These are phyloP conservation scores for Pleurotus salmoneostramineus DNA, from an alignment of 768 basidiomycete species.

Conservation along the genomic window DNA sequence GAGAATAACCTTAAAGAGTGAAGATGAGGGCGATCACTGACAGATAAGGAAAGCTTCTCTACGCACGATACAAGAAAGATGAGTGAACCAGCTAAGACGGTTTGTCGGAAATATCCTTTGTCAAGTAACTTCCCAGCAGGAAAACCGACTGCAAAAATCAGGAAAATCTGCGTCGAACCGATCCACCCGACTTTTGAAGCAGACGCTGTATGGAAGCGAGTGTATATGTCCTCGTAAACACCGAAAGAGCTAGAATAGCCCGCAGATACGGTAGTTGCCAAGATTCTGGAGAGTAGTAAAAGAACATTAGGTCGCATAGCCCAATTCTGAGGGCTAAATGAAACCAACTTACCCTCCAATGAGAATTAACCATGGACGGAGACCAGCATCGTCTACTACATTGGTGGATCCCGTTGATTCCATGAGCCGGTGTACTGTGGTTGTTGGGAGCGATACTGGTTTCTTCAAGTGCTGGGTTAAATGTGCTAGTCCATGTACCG, in stretches of 20 bases:
- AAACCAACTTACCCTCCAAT: neutral
- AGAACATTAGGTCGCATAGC: too few species aligned
- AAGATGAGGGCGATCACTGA: neutral
- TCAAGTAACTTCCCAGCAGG: neutral
- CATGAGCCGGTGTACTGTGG: too few species aligned
- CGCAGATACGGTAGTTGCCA: neutral
- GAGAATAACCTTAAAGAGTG: neutral
- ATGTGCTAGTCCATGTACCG: too few species aligned
- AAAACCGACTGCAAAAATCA: constrained; percentile 15
- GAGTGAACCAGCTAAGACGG: constrained; percentile 33
- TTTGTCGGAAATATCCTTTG: constrained; percentile 20
- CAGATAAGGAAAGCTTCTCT: neutral
- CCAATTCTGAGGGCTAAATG: too few species aligned
- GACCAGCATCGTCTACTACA: neutral
- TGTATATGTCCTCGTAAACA: neutral
- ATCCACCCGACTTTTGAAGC: constrained; percentile 19
- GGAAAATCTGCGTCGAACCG: constrained; percentile 30
- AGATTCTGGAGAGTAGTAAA: neutral
- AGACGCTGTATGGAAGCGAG: neutral
- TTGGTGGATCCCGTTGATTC: too few species aligned
- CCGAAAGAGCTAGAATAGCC: neutral
- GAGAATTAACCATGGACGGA: neutral
- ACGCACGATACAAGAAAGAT: constrained; percentile 32
- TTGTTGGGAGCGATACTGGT: too few species aligned
- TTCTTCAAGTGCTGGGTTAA: too few species aligned